These are phyloP conservation scores for Alisma plantagoaquatica DNA, from an alignment of 106 monocot genomes.

Conservation along the genomic window DNA sequence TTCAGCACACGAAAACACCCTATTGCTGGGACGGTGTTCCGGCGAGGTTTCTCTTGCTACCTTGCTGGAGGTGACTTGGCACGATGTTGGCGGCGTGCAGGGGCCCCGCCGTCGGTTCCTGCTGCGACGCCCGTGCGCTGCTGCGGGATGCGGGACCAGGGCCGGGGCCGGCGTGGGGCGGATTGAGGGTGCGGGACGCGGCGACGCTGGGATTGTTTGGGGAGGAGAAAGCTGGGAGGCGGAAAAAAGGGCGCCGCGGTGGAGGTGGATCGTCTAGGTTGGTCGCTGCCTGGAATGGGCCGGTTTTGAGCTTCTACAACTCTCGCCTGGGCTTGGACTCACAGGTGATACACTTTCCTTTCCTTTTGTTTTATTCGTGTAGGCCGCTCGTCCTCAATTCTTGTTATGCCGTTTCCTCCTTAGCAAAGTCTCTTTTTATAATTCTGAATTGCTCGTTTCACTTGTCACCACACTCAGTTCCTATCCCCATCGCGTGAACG, in stretches of 20 bases:
- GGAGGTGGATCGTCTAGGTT: slow-evolving; percentile 1
- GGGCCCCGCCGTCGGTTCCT: no score
- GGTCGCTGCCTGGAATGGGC: slow-evolving; percentile 22
- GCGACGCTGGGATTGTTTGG: slow-evolving; percentile 1
- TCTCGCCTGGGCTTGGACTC: slow-evolving; percentile 61
- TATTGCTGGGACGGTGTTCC: no score
- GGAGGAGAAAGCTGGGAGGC: slow-evolving; percentile 1
- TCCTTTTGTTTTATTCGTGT: not conserved
- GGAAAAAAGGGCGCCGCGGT: slow-evolving; percentile 7
- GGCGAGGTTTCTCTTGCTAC: no score
- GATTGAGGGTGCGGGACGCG: slow-evolving; percentile 6
- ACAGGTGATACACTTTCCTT: slow-evolving; percentile 26
- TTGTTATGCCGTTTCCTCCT: not conserved
- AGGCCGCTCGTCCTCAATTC: not conserved
- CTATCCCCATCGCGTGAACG: no score
- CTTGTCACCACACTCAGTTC: no score
- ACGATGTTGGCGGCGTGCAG: no score
- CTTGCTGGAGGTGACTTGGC: no score
- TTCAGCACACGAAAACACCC: no score
- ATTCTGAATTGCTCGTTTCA: not conserved
- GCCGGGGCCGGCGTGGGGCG: no score
- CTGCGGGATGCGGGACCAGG: no score
- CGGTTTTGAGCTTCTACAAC: slow-evolving; percentile 45
- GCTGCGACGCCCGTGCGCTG: no score
- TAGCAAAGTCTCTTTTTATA: not conserved